Conservation (phyloP, 2,329 filamentous ascomycete genomes). For the Colletotrichum zoysiae region DNA sequence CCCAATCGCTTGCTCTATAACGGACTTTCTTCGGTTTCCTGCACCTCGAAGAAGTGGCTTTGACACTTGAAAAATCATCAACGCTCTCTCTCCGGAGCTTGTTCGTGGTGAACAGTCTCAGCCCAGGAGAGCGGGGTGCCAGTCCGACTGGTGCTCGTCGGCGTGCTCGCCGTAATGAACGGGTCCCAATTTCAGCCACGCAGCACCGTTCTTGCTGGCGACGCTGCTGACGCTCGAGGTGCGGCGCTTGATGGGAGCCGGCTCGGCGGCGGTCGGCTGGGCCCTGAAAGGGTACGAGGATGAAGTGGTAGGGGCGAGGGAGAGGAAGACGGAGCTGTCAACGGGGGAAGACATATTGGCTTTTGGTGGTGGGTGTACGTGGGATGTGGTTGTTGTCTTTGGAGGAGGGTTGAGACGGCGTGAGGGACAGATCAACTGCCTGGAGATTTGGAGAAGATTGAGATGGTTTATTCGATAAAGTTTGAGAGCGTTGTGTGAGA, state of each 20-base stretch:
- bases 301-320: conserved; percentile 70
- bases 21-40: conserved; percentile 19
- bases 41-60: conserved; percentile 13
- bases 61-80: conserved; percentile 1
- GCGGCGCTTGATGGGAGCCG: conserved; percentile 56
- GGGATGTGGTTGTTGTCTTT: neutral
- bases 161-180: conserved; percentile 74
- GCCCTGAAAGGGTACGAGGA: conserved; percentile 61
- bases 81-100: neutral
- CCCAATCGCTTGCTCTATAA: conserved; percentile 27
- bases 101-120: neutral
- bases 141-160: conserved; percentile 63
- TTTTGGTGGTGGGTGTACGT: neutral
- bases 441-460: conserved; percentile 8
- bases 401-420: neutral
- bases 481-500: conserved; percentile 27
- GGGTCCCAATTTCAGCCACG: conserved; percentile 73
- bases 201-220: conserved; percentile 46
- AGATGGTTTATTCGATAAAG: neutral
- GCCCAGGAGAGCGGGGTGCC: conserved; percentile 34
- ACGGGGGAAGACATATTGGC: conserved; percentile 41
- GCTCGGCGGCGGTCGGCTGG: conserved; percentile 53
- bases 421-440: conserved; percentile 33
- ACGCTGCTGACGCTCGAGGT: conserved; percentile 67
- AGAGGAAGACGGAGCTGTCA: conserved; percentile 59